Base-by-base conservation (phyloP, 305 asterid genomes). In the Plantago rigida region DNA sequence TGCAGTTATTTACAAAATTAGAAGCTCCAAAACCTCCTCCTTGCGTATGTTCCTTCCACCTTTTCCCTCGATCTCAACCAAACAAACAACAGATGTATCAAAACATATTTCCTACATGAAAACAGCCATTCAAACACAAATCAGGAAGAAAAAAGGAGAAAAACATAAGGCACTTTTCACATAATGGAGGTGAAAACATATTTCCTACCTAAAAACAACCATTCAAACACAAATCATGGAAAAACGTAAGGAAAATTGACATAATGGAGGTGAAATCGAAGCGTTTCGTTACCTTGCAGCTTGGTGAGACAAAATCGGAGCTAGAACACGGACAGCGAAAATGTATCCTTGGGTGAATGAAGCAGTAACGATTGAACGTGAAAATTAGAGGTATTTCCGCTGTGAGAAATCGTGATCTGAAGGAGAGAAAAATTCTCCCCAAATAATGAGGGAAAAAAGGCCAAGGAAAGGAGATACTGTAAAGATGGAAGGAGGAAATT, bases 21-120 rank as follows among this genome's bases (percentile, higher is more conserved):
- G 73, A 70, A 69, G 68, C 66, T 71, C 71, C 73, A 75, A 45
- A 63, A 65, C 82, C 81, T 71, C 80, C 82, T 74, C 65, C 79
- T 13, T 13, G 44, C 46, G 47, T 59, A 68, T 64, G 59, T 59
- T 47, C 45, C 44, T 8, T 36, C 59, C 55, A 47, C 74, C 76
- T 49, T 68, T 46, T 66, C 60, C 83, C 79, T 65, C 77, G 73
- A 75, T 59, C 67, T 13, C 76, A 58, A 61, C 63, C 66, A 64
- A 45, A 57, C 60, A 57, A 76, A 60, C 69, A 66, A 67, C n/a
- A n/a, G n/a, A n/a, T 64, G 56, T 56, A 49, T 51, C 56, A 62
- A 69, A 70, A 52, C 36, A 69, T 39, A 63, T 51, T 57, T 65
- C 77, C 80, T 72, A 64, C 69, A 62, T 29, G n/a, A 60, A 36